A percentile compares a stretch with the other conserved stretches of the same genome.
phyloP scores from a whole-genome alignment of 345 rosid genomes.

The Melaleuca quinquenervia region DNA sequence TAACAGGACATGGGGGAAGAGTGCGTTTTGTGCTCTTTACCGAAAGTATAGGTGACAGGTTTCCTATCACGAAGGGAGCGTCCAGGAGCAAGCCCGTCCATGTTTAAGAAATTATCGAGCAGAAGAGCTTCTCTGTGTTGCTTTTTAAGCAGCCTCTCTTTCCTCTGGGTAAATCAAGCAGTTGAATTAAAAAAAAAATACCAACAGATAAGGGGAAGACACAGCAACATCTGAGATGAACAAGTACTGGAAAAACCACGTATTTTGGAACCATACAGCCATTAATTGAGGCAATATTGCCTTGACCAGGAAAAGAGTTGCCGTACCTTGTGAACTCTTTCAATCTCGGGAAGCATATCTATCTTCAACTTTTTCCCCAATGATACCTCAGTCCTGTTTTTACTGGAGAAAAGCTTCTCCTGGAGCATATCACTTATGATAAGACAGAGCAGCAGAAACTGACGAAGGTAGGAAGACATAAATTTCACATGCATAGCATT shows the following conservation, averaged over 20 bases:
- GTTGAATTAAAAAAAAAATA: neutral
- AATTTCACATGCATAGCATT: neutral
- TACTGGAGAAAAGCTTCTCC: slow-evolving; percentile 84
- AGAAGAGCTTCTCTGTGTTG: slow-evolving; percentile 92
- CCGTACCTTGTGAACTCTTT: slow-evolving; percentile 87
- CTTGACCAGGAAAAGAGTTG: neutral
- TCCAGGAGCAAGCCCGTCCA: slow-evolving; percentile 70
- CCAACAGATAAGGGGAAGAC: neutral
- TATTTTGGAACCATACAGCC: neutral
- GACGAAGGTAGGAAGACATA: neutral
- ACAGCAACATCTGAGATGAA: neutral
- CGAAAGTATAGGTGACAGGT: slow-evolving; percentile 94
- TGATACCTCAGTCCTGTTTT: slow-evolving; percentile 80
- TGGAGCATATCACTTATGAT: slow-evolving; percentile 21
- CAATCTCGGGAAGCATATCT: slow-evolving; percentile 96
- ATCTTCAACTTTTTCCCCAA: slow-evolving; percentile 82
- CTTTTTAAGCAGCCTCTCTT: slow-evolving; percentile 76
- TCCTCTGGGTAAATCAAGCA: slow-evolving; percentile 36
- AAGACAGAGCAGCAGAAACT: neutral
- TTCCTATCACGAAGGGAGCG: slow-evolving; percentile 93
- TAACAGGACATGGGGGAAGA: neutral
- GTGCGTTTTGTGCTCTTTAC: slow-evolving; percentile 22
- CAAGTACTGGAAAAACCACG: neutral
- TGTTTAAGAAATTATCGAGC: slow-evolving; percentile 56
- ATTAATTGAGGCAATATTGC: neutral